A percentile compares a stretch with the other conserved stretches of the same genome.
Evolutionary conservation across 345 rosid species (phyloP).

Genomic region (Populus pruinosa): DNA sequence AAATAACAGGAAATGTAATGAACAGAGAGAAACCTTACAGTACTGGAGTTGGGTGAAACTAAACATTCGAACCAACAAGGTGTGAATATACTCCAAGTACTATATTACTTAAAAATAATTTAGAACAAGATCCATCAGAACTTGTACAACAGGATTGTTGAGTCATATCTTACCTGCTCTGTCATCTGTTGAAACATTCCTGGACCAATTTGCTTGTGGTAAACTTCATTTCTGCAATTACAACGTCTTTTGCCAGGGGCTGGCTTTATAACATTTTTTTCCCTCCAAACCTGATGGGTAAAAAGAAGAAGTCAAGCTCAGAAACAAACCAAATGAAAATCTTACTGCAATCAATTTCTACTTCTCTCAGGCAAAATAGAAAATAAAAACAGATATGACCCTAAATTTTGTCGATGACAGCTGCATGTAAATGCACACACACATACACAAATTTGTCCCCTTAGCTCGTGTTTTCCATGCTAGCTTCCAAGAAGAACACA

Average conservation of each 20-base stretch:
- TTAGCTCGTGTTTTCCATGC: not conserved
- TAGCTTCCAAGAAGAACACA: not conserved
- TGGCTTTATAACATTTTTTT: conserved; percentile 82
- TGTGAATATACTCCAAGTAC: not conserved
- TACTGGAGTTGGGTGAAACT: not conserved
- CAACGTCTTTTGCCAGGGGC: conserved; percentile 96
- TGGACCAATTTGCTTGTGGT: conserved; percentile 97
- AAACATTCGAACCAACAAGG: not conserved
- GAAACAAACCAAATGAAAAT: conserved; percentile 1
- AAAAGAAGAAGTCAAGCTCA: not conserved
- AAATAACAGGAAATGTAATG: conserved; percentile 3
- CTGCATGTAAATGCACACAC: not conserved
- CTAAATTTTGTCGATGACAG: no score
- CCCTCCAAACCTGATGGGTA: conserved; percentile 85
- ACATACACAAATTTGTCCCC: not conserved
- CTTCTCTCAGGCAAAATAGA: not conserved
- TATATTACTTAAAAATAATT: not conserved
- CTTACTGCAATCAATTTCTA: not conserved
- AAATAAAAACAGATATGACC: not conserved
- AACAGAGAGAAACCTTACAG: not conserved
- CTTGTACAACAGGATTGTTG: not conserved
- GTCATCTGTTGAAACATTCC: conserved; percentile 99
- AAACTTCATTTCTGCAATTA: conserved; percentile 96
- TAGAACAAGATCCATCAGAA: not conserved
- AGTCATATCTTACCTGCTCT: conserved; percentile 55